Percentiles rank a stretch among this genome's conserved stretches.
Conservation (phyloP, 2,329 filamentous ascomycete genomes). For the Fusarium palustre region DNA sequence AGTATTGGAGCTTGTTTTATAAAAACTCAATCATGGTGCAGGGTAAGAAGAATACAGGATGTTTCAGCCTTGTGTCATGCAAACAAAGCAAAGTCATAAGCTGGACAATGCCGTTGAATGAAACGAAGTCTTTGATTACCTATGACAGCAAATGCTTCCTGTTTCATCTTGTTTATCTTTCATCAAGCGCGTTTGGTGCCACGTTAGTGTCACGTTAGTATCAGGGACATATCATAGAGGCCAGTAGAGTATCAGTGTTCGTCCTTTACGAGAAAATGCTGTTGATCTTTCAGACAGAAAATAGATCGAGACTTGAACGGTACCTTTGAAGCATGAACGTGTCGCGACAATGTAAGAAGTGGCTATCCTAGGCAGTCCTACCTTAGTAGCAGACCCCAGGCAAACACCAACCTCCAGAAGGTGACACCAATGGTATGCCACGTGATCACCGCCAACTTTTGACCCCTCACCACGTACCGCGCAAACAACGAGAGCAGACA, state of each 20-base stretch:
- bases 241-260: not conserved
- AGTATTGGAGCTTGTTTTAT: not conserved
- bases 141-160: not conserved
- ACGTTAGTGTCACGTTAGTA: not conserved
- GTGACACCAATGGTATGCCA: conserved; percentile 24
- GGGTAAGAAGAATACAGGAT: not conserved
- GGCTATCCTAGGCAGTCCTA: not conserved
- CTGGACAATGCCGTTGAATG: not conserved
- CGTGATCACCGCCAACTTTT: conserved; percentile 42
- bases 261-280: not conserved
- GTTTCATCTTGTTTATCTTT: not conserved
- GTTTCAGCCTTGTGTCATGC: not conserved
- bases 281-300: not conserved
- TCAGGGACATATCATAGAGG: not conserved
- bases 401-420: not conserved
- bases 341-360: not conserved
- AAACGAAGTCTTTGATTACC: not conserved
- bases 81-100: not conserved
- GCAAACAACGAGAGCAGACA: conserved; percentile 44
- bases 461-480: conserved; percentile 32
- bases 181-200: not conserved
- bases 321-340: not conserved
- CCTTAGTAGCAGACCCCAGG: not conserved
- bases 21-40: not conserved
- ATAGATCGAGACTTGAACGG: not conserved